Evolutionary conservation across 225 moss, liverwort and hornwort species (phyloP), one percentile per base, ranked within the genome.

Genomic region (Sphagnum contortum): DNA sequence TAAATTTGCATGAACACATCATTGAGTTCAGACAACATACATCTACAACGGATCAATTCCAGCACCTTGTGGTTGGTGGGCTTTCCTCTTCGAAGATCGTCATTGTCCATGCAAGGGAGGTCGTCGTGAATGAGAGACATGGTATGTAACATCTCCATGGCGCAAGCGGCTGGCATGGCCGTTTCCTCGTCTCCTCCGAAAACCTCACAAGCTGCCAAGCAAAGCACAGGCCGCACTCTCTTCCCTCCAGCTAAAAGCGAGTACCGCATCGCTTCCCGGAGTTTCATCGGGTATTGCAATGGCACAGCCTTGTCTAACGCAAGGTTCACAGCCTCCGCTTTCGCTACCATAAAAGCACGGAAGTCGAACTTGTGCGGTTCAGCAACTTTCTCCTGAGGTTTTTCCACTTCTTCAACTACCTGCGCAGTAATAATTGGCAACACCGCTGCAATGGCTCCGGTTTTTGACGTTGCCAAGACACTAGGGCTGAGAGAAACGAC

Each of bases 61-160:
- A 29, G 29, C 2, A 52, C 52, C 48, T 64, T 72, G 66, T 81
- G 81, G 56, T 77, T 81, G 2, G 77, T 74, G 4, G 77, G 71
- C 51, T 67, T 53, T 57, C 81, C 81, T 57, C 81, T 71, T 48
- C 81, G 73, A 57, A 81, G 8, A 48, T 81, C 81, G 59, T 81
- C 80, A 46, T 81, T 71, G 50, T 81, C 80, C 80, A 81, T 77
- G 59, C 80, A 81, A 4, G 80, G 76, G 7, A 81, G 64, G 65
- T 81, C 80, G 58, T 81, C 80, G 55, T 81, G 80, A 45, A 81
- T 81, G 7, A 81, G 57, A 47, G 73, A 76, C 80, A 81, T 77
- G 3, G 82, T 82, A 62, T 82, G 82, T 11, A 82, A 69, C 79
- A 82, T 82, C 61, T 82, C 82, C 75, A 79, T 70, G 49, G 79